phyloP scores from a whole-genome alignment of 352 stramenopile genomes.

The Globisporangium ultimum region DNA sequence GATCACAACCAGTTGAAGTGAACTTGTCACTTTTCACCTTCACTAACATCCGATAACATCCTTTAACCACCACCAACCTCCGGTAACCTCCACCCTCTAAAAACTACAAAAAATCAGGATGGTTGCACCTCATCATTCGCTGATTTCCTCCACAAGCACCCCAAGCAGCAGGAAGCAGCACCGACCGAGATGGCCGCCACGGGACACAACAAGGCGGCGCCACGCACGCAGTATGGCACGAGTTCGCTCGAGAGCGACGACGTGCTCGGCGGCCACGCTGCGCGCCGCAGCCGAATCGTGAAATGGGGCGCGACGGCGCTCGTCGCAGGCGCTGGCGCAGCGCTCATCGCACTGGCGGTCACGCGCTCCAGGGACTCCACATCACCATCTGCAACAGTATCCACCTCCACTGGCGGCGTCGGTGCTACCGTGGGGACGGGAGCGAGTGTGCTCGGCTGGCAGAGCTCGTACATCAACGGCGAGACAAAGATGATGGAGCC shows the following conservation, averaged over 20 bases:
- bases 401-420: background rate
- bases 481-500: constrained; percentile 66
- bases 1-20: constrained; percentile 2
- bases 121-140: constrained; percentile 6
- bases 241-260: constrained; percentile 24
- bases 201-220: background rate
- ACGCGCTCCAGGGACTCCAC: background rate
- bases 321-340: constrained; percentile 20
- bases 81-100: background rate
- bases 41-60: too few species aligned
- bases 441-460: constrained; percentile 40
- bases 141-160: background rate
- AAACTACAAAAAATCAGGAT: constrained; percentile 31
- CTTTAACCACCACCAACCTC: background rate
- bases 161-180: background rate
- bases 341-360: constrained; percentile 19
- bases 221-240: constrained; percentile 21
- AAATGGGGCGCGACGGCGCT: constrained; percentile 26
- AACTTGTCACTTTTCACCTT: too few species aligned
- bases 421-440: background rate
- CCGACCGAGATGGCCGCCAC: background rate
- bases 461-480: constrained; percentile 63
- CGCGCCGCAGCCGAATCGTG: constrained; percentile 23
- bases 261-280: constrained; percentile 8
- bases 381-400: background rate